Base-by-base conservation (phyloP, 148 eudicot genomes). In the Gaultheria prostrata region DNA sequence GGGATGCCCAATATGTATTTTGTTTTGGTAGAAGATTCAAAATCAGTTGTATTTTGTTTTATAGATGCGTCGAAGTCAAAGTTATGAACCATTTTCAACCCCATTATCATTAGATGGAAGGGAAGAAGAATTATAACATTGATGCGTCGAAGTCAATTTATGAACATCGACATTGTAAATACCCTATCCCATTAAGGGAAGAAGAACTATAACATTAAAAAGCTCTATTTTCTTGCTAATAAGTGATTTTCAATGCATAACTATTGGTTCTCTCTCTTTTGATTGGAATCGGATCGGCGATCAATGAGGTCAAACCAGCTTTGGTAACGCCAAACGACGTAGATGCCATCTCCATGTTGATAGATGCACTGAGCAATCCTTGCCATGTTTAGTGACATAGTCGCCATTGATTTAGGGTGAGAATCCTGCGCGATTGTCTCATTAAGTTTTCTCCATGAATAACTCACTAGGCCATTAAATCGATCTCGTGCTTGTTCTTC, bases 301-400 rank as follows among this genome's bases (percentile, higher is more conserved):
- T 84, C 9, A 84, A 76, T 6, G 67, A 14, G 17, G 53, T 84
- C 77, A 78, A 35, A 67, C 4, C 67, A 78, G 78, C 45, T 84
- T 70, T 77, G 67, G 65, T 77, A 39, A 35, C 28, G 9, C 85
- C 85, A 8, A 24, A 1, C 0, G 85, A 84, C 1, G 45, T 78
- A 24, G 1, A 84, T 67, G 1, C 85, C 85, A 78, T 84, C 85
- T 35, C 85, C 82, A 33, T 78, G 77, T 14, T 78, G 85, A 49
- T 48, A 84, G 51, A 84, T 84, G 49, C 65, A 67, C 0, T 46
- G 72, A 11, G 85, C 76, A 8, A 82, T 83, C 35, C 85, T 15
- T 8, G 82, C 85, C 85, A 83, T 83, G 82, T 78, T 84, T 26
- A 78, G 7, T 63, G 85, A 84, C 82, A 78, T 11, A 13, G 18